Percentiles rank a stretch among this genome's conserved stretches.
These are phyloP conservation scores for Gloeostereum incarnatum DNA, from an alignment of 768 basidiomycete genomes.

Conservation along the genomic window DNA sequence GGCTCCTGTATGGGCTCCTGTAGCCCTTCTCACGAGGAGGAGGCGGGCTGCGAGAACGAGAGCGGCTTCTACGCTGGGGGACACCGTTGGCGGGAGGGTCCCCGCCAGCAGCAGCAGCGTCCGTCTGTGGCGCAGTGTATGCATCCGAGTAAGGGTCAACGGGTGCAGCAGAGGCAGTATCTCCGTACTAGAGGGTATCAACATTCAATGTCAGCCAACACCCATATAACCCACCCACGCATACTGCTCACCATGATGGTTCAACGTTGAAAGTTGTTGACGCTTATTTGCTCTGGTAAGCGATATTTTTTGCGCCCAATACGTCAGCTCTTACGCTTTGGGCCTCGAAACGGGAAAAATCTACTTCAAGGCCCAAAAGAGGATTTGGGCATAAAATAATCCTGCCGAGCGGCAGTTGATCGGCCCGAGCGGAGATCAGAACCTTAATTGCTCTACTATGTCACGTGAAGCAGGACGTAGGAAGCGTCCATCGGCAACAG, in stretches of 20 bases:
- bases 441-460: slow-evolving; percentile 29
- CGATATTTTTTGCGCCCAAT: too few species aligned
- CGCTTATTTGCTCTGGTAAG: too few species aligned
- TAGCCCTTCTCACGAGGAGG: slow-evolving; percentile 40
- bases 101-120: slow-evolving; percentile 36
- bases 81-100: slow-evolving; percentile 47
- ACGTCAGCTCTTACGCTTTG: too few species aligned
- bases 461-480: background rate
- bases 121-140: slow-evolving; percentile 57
- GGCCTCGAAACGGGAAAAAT: background rate
- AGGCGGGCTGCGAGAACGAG: slow-evolving; percentile 65
- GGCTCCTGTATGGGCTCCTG: slow-evolving; percentile 43
- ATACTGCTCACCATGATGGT: background rate
- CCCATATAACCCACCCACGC: background rate
- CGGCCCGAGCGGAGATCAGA: slow-evolving; percentile 32
- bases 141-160: slow-evolving; percentile 81
- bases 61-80: slow-evolving; percentile 49
- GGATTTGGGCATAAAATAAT: too few species aligned
- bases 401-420: too few species aligned
- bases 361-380: background rate
- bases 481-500: slow-evolving; percentile 19
- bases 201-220: background rate
- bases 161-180: slow-evolving; percentile 40
- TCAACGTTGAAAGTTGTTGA: too few species aligned
- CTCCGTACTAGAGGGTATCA: slow-evolving; percentile 46